phyloP scores from a whole-genome alignment of 2,329 filamentous ascomycete species.

The Orbilia javanica region DNA sequence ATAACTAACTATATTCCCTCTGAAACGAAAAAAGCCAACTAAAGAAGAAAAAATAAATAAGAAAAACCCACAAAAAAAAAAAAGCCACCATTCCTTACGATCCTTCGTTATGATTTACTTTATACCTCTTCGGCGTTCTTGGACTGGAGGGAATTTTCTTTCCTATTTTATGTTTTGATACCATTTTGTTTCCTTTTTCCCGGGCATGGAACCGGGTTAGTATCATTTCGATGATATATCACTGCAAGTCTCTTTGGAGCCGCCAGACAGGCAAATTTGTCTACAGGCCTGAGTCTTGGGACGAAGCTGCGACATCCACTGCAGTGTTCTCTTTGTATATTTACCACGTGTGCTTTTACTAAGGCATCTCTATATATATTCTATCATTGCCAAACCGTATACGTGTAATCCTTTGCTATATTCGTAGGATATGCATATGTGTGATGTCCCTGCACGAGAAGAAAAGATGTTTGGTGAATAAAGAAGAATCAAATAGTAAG shows the following conservation, averaged over 20 bases:
- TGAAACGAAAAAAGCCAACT: not conserved
- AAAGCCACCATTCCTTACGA: not conserved
- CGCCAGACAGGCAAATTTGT: not conserved
- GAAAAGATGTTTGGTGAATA: not conserved
- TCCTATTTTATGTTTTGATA: constrained; percentile 37
- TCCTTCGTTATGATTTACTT: constrained; percentile 23
- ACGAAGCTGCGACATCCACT: constrained; percentile 15
- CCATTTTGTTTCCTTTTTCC: constrained; percentile 24
- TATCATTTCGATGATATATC: constrained; percentile 16
- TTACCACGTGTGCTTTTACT: not conserved
- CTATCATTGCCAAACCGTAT: constrained; percentile 15
- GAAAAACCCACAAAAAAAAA: not conserved
- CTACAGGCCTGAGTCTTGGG: constrained; percentile 3
- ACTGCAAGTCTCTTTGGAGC: constrained; percentile 14
- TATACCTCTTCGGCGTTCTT: constrained; percentile 30
- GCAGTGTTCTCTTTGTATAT: constrained; percentile 32
- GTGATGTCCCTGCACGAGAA: too few relatives aligned
- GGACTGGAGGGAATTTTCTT: constrained; percentile 11
- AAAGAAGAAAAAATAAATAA: not conserved
- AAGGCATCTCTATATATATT: constrained; percentile 6
- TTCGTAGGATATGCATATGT: not conserved
- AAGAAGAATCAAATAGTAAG: not conserved
- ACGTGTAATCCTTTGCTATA: not conserved
- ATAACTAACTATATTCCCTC: constrained; percentile 4
- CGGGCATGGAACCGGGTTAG: constrained; percentile 24